Base-by-base conservation (phyloP, 768 basidiomycete genomes). In the Strobilomyces dryophilus region DNA sequence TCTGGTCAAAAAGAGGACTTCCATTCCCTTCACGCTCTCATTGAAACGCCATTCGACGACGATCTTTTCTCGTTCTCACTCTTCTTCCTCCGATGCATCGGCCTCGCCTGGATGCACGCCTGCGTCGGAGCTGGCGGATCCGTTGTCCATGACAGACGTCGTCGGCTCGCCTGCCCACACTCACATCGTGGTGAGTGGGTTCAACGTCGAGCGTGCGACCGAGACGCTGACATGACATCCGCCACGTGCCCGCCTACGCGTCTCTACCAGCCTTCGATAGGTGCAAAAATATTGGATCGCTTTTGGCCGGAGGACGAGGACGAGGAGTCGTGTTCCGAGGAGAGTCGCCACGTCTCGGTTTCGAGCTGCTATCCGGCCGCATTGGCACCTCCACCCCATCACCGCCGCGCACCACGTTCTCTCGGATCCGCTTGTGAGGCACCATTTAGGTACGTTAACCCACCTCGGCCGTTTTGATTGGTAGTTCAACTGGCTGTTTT, bases 301-400 rank as follows among this genome's bases (percentile, higher is more conserved):
- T 68, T 68, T 55, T 70, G 67, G 64, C 67, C 68, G 47, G 63
- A 67, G 52, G 68, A 68, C 24, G 68, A 68, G 7, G 29, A 29
- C 4, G 29, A 24, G 37, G 45, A 49, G 6, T 34, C 31, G 8
- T 51, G 26, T 31, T 47, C 57, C 52, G 62, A 62, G 60, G 66
- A 60, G 55, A 57, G 52, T 56, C 46, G 42, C 57, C 51, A 11
- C 26, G 34, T 31, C 18, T 42, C 53, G 9, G 54, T 34, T 18
- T 40, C 47, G 34, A 52, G 48, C 32, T 40, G 29, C 20, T 67
- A 59, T 52, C 48, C 65, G 11, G 35, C 54, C 26, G 56, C 51
- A 42, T 43, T 68, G 53, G 57, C 67, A 49, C 67, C 67, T 47
- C 67, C 67, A 29, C 68, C 67, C 2, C 62, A 66, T 53, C 55